Evolutionary conservation across 2,329 filamentous ascomycete species (phyloP).

Genomic region (Lachnellula cervina): DNA sequence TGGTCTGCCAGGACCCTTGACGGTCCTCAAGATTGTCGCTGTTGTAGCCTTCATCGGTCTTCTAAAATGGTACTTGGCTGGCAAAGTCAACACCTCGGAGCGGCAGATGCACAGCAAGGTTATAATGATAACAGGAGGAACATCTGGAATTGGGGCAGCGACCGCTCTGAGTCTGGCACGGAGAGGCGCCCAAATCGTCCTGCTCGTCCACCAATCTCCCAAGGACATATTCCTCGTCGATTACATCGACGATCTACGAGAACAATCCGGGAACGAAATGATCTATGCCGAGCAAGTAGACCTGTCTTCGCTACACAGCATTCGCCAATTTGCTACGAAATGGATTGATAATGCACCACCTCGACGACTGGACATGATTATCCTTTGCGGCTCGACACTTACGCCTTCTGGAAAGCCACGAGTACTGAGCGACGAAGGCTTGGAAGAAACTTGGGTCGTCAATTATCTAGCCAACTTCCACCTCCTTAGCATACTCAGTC

Average conservation of each 20-base stretch:
- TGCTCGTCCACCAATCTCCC: conserved; percentile 77
- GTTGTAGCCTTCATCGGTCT: conserved; percentile 48
- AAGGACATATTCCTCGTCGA: conserved; percentile 87
- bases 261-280: conserved; percentile 71
- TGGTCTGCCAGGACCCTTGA: conserved; percentile 31
- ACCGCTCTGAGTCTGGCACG: conserved; percentile 69
- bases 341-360: conserved; percentile 97
- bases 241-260: conserved; percentile 83
- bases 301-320: conserved; percentile 79
- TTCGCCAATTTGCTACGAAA: conserved; percentile 89
- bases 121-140: conserved; percentile 88
- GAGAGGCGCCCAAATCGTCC: conserved; percentile 83
- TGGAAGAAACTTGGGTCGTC: conserved; percentile 88
- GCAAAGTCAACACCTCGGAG: conserved; percentile 69
- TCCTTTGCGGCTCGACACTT: conserved; percentile 78
- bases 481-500: conserved; percentile 82
- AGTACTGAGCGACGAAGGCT: conserved; percentile 65
- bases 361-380: conserved; percentile 81
- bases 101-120: conserved; percentile 90
- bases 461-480: conserved; percentile 98
- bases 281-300: conserved; percentile 96
- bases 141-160: conserved; percentile 82
- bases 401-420: conserved; percentile 61
- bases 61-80: conserved; percentile 73
- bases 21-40: conserved; percentile 49